These are phyloP conservation scores for Ilex aquifolium DNA, from an alignment of 257 asterid genomes.

Conservation along the genomic window DNA sequence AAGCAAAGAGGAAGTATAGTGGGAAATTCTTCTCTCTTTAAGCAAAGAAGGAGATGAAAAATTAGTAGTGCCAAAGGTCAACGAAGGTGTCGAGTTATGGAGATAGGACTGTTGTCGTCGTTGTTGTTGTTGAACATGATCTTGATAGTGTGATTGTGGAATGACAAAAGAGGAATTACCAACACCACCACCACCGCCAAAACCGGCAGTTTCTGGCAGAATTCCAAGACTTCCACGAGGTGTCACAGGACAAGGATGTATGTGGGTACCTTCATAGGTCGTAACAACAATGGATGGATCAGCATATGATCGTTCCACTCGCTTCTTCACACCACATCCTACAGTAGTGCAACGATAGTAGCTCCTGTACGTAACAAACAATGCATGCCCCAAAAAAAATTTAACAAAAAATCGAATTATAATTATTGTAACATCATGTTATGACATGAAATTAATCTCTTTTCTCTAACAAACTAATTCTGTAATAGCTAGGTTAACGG, in stretches of 20 bases:
- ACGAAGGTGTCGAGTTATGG: slow-evolving; percentile 23
- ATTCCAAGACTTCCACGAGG: slow-evolving; percentile 49
- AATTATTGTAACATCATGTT: neutral
- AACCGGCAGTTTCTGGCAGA: slow-evolving; percentile 30
- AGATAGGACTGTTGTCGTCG: slow-evolving; percentile 33
- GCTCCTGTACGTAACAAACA: slow-evolving; percentile 49
- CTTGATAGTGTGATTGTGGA: slow-evolving; percentile 25
- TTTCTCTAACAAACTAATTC: too few species aligned
- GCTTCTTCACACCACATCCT: slow-evolving; percentile 83
- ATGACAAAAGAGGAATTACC: slow-evolving; percentile 11
- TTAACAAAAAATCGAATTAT: neutral
- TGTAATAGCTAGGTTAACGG: too few species aligned
- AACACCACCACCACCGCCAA: slow-evolving; percentile 7
- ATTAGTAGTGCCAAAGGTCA: slow-evolving; percentile 15
- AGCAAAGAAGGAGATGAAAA: slow-evolving; percentile 12
- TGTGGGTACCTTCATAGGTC: slow-evolving; percentile 86
- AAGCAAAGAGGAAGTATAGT: slow-evolving; percentile 28
- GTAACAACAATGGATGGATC: slow-evolving; percentile 82
- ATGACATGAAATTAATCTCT: too few species aligned
- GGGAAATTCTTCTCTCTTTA: slow-evolving; percentile 37
- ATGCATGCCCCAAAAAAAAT: neutral
- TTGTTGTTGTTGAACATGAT: slow-evolving; percentile 11
- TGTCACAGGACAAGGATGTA: slow-evolving; percentile 50
- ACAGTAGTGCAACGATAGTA: slow-evolving; percentile 87
- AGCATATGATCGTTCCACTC: slow-evolving; percentile 74